These are phyloP conservation scores for Phytophthora melonis DNA, from an alignment of 352 stramenopile species.

Conservation along the genomic window DNA sequence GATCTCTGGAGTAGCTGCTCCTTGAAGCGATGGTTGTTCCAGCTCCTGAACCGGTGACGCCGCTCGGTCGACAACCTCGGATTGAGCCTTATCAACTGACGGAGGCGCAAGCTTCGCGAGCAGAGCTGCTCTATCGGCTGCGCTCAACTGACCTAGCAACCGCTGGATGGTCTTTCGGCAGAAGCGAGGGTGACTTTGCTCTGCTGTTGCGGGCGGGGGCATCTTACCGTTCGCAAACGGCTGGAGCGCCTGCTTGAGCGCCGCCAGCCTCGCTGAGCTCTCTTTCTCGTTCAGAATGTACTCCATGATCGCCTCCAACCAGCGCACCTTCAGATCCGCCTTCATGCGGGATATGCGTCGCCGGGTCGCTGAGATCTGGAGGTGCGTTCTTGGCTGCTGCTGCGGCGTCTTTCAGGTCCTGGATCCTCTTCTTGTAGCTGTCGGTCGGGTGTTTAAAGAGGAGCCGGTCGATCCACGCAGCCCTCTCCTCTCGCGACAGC, in stretches of 20 bases:
- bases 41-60: slow-evolving; percentile 49
- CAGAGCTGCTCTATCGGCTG: slow-evolving; percentile 38
- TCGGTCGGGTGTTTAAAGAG: slow-evolving; percentile 57
- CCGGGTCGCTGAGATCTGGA: slow-evolving; percentile 44
- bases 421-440: slow-evolving; percentile 45
- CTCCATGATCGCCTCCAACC: slow-evolving; percentile 63
- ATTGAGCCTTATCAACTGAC: neutral
- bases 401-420: slow-evolving; percentile 26
- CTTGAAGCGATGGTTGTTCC: neutral
- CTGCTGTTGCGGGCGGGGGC: slow-evolving; percentile 12
- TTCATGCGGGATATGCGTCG: slow-evolving; percentile 47
- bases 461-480: slow-evolving; percentile 60
- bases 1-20: slow-evolving; percentile 33
- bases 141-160: slow-evolving; percentile 37
- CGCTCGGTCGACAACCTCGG: slow-evolving; percentile 31
- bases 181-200: slow-evolving; percentile 25
- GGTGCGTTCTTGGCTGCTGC: slow-evolving; percentile 19
- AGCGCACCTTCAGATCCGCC: slow-evolving; percentile 68
- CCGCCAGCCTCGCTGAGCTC: slow-evolving; percentile 49
- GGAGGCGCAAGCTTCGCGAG: slow-evolving; percentile 35
- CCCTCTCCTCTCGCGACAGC: slow-evolving; percentile 59
- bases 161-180: slow-evolving; percentile 39
- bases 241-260: slow-evolving; percentile 57
- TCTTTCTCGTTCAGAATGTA: slow-evolving; percentile 53
- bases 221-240: slow-evolving; percentile 59